A percentile compares a stretch with the other conserved stretches of the same genome.
phyloP scores from a whole-genome alignment of 176 grass and related monocot species.

The Bonia amplexicaulis region DNA sequence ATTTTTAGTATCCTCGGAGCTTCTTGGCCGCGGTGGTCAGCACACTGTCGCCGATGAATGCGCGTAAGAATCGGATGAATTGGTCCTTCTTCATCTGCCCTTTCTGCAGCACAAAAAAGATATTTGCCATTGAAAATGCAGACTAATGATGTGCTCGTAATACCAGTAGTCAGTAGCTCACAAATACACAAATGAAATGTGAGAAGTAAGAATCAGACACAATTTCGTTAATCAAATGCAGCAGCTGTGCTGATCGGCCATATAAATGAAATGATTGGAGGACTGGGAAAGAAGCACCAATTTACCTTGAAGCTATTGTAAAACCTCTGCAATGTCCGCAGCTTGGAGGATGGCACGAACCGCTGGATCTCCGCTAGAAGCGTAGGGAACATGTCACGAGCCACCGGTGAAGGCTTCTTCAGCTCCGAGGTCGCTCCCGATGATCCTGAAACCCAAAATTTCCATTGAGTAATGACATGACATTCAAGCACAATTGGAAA shows the following conservation, averaged over 20 bases:
- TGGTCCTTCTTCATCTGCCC: constrained; percentile 59
- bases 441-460: constrained; percentile 30
- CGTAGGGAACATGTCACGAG: constrained; percentile 48
- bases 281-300: not conserved
- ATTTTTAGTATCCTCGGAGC: constrained; percentile 46
- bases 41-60: constrained; percentile 50
- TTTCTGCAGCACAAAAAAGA: constrained; percentile 47
- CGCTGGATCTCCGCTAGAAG: constrained; percentile 56
- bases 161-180: not conserved
- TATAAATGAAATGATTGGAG: not conserved
- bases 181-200: not conserved
- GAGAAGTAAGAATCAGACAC: not conserved
- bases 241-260: not conserved
- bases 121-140: not conserved
- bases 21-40: constrained; percentile 54
- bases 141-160: not conserved
- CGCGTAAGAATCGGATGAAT: constrained; percentile 64
- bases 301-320: constrained; percentile 68
- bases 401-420: constrained; percentile 25
- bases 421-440: constrained; percentile 6
- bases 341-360: constrained; percentile 30
- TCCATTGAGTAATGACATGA: not conserved
- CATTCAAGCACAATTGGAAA: not conserved
- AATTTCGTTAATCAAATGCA: not conserved
- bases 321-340: constrained; percentile 24